These are phyloP conservation scores for Microcos paniculata DNA, from an alignment of 345 rosid species.

Conservation along the genomic window DNA sequence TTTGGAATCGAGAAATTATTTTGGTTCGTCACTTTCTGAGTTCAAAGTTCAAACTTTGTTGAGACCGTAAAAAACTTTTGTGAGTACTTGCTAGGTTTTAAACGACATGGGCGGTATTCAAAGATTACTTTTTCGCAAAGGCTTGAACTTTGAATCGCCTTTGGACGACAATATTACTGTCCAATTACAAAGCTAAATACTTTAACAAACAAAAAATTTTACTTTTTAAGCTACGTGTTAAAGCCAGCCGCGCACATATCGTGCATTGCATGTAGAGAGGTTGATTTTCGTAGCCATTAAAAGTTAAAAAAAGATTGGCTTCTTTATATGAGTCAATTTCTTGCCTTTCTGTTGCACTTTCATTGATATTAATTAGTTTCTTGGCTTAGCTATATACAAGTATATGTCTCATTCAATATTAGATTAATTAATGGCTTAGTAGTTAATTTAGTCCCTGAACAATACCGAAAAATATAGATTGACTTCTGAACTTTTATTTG, in stretches of 20 bases:
- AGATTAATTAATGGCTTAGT: too few species aligned
- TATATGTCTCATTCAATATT: background rate
- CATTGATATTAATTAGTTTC: background rate
- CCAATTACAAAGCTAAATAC: background rate
- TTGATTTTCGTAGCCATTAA: background rate
- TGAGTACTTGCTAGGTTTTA: background rate
- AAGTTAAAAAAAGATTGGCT: background rate
- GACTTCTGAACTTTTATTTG: too few species aligned
- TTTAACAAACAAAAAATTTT: background rate
- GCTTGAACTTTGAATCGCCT: background rate
- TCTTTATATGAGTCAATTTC: background rate
- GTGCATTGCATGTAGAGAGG: background rate
- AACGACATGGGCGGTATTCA: conserved; percentile 9
- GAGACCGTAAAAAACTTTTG: background rate
- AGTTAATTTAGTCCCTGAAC: too few species aligned
- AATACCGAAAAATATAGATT: too few species aligned
- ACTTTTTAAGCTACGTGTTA: background rate
- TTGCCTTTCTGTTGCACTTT: conserved; percentile 1
- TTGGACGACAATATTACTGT: conserved; percentile 23
- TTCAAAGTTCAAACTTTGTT: too few species aligned
- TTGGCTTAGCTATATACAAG: background rate
- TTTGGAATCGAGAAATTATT: background rate
- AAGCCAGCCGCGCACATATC: background rate
- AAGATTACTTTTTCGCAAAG: conserved; percentile 16
- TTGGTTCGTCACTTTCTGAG: background rate